Conservation (phyloP, 768 basidiomycete species). For the Suillus occidentalis region DNA sequence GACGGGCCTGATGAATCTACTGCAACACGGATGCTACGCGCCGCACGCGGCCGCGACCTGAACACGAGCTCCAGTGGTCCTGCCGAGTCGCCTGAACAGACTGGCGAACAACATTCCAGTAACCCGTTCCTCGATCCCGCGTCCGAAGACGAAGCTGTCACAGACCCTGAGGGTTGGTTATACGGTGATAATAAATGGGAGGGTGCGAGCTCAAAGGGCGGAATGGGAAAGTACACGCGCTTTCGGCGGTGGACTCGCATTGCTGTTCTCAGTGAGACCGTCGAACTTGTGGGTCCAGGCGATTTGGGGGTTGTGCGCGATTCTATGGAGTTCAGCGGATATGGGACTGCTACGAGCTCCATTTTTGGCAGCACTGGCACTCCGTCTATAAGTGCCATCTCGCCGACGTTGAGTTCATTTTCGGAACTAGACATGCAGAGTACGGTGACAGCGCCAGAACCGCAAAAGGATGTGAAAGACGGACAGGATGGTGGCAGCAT, state of each 20-base stretch:
- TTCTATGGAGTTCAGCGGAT: constrained; percentile 10
- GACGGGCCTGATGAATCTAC: constrained; percentile 44
- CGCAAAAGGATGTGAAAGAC: constrained; percentile 16
- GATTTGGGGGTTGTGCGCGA: constrained; percentile 32
- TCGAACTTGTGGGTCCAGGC: constrained; percentile 52
- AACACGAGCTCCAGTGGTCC: constrained; percentile 12
- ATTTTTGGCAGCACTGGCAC: constrained; percentile 17
- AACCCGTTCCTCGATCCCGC: constrained; percentile 31
- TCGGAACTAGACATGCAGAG: constrained; percentile 29
- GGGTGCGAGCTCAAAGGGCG: constrained; percentile 66
- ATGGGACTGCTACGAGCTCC: constrained; percentile 15
- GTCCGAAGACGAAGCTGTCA: constrained; percentile 53
- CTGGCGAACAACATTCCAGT: constrained; percentile 27
- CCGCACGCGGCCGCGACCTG: constrained; percentile 48
- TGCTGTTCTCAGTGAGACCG: constrained; percentile 71
- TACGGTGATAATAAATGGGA: constrained; percentile 98
- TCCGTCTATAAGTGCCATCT: constrained; percentile 23
- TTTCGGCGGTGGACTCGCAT: constrained; percentile 85
- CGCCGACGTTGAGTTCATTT: constrained; percentile 27
- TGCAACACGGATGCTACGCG: constrained; percentile 49
- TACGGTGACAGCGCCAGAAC: constrained; percentile 24
- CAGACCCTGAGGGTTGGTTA: constrained; percentile 90
- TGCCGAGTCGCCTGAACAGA: constrained; percentile 23
- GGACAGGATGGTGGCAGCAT: constrained; percentile 8
- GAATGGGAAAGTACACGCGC: constrained; percentile 91